Base-by-base conservation (phyloP, 306 rosid genomes). In the Quercus engelmannii region DNA sequence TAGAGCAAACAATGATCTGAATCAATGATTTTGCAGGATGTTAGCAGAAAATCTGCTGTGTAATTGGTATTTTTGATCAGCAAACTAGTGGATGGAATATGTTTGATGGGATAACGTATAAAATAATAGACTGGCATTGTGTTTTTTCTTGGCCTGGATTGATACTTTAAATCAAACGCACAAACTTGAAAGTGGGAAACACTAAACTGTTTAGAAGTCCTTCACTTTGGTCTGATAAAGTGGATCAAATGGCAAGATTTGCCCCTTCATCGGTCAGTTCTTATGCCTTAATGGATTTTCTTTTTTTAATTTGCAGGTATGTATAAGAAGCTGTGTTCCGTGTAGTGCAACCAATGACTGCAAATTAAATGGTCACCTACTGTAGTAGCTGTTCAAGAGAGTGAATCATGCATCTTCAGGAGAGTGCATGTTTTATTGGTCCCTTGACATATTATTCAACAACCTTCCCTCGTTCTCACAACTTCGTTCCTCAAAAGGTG, bases 241-340 rank as follows among this genome's bases (percentile, higher is more conserved):
- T 19, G 35, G 26, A 67, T 67, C 14, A 35, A 31, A 19, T 19
- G 26, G 6, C 72, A 35, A 18, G 17, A 9, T 67, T 33, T 8
- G n/a, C 70, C 31, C 52, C 10, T 30, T 67, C 20, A 67, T 33
- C 10, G 4, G 20, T 35, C 52, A 19, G 46, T 35, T 7, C 51
- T 10, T n/a, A 21, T 19, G 38, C 26, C 17, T 3, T 10, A n/a
- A 68, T 68, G 38, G 3, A 35, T 19, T 35, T 33, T 8, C 15
- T 3, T 18, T 30, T 14, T 5, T 61, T 26, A 54, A 20, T 25
- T 79, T 71, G 74, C 81, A 83, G 83, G 67, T 71, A 26, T 55
- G 23, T 51, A 3, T 41, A 14, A 30, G 65, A 79, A 65, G 65
- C 33, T 23, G 78, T 55, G 57, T 41, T 1, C 33, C 25, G 10